phyloP scores from a whole-genome alignment of 176 grass and related monocot genomes.

The Avena atlantica region DNA sequence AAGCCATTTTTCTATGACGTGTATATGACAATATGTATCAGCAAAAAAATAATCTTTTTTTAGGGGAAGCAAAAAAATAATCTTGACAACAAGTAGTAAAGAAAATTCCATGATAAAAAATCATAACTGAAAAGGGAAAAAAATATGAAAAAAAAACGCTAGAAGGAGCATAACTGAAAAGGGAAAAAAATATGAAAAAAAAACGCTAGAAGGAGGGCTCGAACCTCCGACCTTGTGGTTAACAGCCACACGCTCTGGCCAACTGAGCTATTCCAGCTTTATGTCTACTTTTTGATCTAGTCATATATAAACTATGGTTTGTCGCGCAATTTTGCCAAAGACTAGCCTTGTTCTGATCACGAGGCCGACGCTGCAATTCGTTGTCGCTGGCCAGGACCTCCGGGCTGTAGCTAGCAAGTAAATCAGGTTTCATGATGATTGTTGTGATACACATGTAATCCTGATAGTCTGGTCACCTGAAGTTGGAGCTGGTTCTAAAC shows the following conservation, averaged over 20 bases:
- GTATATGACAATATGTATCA: too few relatives aligned
- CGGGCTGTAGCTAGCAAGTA: too few relatives aligned
- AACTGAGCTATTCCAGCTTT: constrained; percentile 87
- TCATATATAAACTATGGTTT: too few relatives aligned
- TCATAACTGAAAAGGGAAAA: too few relatives aligned
- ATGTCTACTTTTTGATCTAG: too few relatives aligned
- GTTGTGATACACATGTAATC: not conserved
- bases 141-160: constrained; percentile 37
- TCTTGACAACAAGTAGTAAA: too few relatives aligned
- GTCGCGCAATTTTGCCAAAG: too few relatives aligned
- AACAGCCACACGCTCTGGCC: constrained; percentile 78
- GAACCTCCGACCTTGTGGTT: constrained; percentile 88
- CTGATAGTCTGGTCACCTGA: not conserved
- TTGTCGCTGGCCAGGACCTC: not conserved
- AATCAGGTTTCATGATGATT: not conserved
- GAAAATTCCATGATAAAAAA: too few relatives aligned
- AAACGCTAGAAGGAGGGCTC: constrained; percentile 74
- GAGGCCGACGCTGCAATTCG: not conserved
- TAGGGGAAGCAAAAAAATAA: too few relatives aligned
- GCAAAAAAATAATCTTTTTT: too few relatives aligned
- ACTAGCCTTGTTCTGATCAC: not conserved
- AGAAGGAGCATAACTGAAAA: constrained; percentile 51
- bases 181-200: not conserved
- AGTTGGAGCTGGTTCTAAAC: not conserved
- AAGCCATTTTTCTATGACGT: too few relatives aligned